Percentiles rank a stretch among this genome's conserved stretches.
Conservation (phyloP, 139 green algal genomes). For the Nannochloris sp. region DNA sequence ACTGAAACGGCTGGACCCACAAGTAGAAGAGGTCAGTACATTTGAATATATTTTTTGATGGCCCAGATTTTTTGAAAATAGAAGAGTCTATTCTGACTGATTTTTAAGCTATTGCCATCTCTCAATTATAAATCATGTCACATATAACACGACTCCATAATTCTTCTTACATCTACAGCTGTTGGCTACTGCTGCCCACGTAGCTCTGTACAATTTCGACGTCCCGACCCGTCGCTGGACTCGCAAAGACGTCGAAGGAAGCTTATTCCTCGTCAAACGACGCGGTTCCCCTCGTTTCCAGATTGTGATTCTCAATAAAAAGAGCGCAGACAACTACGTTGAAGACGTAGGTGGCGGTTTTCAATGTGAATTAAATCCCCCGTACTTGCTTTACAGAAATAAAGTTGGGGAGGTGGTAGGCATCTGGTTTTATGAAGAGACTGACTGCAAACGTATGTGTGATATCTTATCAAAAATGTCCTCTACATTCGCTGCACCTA, state of each 20-base stretch:
- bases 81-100: too few species aligned
- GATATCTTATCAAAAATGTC: slow-evolving; percentile 52
- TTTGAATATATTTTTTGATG: neutral
- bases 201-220: slow-evolving; percentile 75
- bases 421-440: slow-evolving; percentile 87
- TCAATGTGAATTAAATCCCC: slow-evolving; percentile 64
- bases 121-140: too few species aligned
- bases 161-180: too few species aligned
- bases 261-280: slow-evolving; percentile 81
- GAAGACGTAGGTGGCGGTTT: slow-evolving; percentile 63
- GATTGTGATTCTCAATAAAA: slow-evolving; percentile 86
- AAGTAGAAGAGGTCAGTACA: slow-evolving; percentile 43
- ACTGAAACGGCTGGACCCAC: slow-evolving; percentile 48
- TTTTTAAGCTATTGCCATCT: too few species aligned
- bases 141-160: too few species aligned
- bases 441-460: slow-evolving; percentile 57
- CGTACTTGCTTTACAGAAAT: slow-evolving; percentile 84
- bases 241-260: slow-evolving; percentile 85
- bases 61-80: too few species aligned
- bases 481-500: slow-evolving; percentile 16
- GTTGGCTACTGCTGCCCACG: slow-evolving; percentile 55
- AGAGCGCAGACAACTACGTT: slow-evolving; percentile 65
- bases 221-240: slow-evolving; percentile 53
- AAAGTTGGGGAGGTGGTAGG: slow-evolving; percentile 62
- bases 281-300: slow-evolving; percentile 56